phyloP scores from a whole-genome alignment of 768 basidiomycete genomes.

The Suillus plorans region DNA sequence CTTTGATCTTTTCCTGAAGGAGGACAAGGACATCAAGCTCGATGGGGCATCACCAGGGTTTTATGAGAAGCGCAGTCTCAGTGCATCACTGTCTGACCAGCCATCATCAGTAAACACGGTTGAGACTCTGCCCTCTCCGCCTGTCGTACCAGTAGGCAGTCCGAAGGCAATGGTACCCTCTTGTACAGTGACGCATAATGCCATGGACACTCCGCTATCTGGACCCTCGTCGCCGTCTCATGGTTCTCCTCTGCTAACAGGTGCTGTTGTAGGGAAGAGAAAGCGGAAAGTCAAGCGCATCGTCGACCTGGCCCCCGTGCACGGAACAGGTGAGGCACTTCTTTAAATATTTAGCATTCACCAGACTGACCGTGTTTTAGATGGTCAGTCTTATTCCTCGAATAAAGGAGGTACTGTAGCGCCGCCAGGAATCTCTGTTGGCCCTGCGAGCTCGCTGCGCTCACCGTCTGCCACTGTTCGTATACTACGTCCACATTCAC shows the following conservation, averaged over 20 bases:
- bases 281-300: constrained; percentile 72
- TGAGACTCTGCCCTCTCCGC: constrained; percentile 56
- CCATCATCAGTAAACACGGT: constrained; percentile 49
- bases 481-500: constrained; percentile 16
- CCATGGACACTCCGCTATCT: constrained; percentile 23
- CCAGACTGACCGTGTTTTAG: constrained; percentile 37
- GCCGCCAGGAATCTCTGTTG: background rate
- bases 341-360: constrained; percentile 21
- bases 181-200: constrained; percentile 21
- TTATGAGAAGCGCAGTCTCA: constrained; percentile 66
- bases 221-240: constrained; percentile 35
- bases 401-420: background rate
- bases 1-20: constrained; percentile 82
- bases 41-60: constrained; percentile 73
- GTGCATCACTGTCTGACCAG: constrained; percentile 48
- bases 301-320: constrained; percentile 66
- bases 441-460: constrained; percentile 2
- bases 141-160: constrained; percentile 55
- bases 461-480: constrained; percentile 20
- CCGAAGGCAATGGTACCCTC: constrained; percentile 17
- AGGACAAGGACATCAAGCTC: constrained; percentile 74
- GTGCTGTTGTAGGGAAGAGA: constrained; percentile 41
- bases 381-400: background rate
- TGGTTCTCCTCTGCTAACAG: constrained; percentile 45
- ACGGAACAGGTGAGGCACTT: constrained; percentile 36